These are phyloP conservation scores for Cyclotella sp. DNA, from an alignment of 108 stramenopile genomes.

Conservation along the genomic window DNA sequence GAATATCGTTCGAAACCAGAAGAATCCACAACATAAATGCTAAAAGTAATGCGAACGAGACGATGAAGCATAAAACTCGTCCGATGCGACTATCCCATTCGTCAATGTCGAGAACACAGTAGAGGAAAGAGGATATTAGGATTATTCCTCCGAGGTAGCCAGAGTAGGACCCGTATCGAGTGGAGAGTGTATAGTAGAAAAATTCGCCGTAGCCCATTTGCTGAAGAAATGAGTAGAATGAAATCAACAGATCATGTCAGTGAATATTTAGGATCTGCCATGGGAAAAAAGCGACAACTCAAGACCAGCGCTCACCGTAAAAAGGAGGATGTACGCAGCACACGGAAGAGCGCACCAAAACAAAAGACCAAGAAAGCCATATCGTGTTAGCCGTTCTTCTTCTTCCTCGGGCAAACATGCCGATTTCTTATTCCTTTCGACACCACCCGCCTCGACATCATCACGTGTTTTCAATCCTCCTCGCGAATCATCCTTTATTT, in stretches of 20 bases:
- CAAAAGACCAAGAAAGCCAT: constrained; percentile 39
- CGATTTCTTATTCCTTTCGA: too few species aligned
- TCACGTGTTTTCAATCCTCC: too few species aligned
- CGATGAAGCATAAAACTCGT: constrained; percentile 21
- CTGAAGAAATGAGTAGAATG: constrained; percentile 14
- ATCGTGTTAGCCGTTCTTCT: constrained; percentile 40
- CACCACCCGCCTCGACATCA: too few species aligned
- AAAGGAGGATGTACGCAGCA: constrained; percentile 29
- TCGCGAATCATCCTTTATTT: too few species aligned
- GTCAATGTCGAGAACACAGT: constrained; percentile 61
- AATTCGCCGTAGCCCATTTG: constrained; percentile 57
- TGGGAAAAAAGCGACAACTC: background rate
- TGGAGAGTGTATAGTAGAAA: constrained; percentile 47
- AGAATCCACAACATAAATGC: constrained; percentile 31
- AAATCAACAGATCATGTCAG: background rate
- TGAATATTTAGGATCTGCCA: background rate
- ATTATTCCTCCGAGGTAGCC: constrained; percentile 8
- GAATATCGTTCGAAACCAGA: constrained; percentile 43
- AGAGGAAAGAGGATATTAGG: constrained; percentile 30
- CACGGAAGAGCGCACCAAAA: constrained; percentile 45
- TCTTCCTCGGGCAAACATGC: background rate
- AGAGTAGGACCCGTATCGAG: constrained; percentile 37
- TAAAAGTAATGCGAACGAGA: constrained; percentile 16
- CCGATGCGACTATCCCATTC: constrained; percentile 47
- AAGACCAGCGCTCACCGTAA: constrained; percentile 46